Conservation (phyloP, 2,329 filamentous ascomycete species). For the Pestalotiopsis sp. region DNA sequence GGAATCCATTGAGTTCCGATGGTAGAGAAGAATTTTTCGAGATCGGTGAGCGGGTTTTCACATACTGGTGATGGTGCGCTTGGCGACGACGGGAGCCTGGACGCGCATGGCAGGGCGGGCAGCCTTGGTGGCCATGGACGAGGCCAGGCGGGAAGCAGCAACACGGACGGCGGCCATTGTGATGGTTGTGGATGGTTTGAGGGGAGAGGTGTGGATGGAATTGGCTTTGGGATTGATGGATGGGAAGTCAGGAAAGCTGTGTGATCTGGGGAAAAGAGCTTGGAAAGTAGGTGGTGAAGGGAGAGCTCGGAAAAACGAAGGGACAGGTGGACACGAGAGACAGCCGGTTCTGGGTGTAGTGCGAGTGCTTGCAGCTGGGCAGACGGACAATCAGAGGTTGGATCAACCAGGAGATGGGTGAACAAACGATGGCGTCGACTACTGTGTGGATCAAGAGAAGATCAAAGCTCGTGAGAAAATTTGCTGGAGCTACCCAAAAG, state of each 20-base stretch:
- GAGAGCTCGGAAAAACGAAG: conserved; percentile 29
- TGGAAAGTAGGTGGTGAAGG: conserved; percentile 30
- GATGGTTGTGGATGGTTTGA: conserved; percentile 51
- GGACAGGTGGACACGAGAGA: conserved; percentile 15
- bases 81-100: conserved; percentile 63
- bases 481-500: conserved; percentile 29
- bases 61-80: conserved; percentile 78
- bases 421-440: conserved; percentile 13
- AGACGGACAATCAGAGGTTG: conserved; percentile 21
- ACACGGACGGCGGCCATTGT: conserved; percentile 81
- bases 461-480: conserved; percentile 28
- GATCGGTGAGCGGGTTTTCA: conserved; percentile 20
- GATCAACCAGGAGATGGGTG: conserved; percentile 16
- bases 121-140: conserved; percentile 76
- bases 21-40: conserved; percentile 12
- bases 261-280: conserved; percentile 29
- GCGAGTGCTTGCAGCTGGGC: conserved; percentile 10
- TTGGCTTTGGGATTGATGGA: conserved; percentile 23
- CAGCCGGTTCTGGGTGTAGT: conserved; percentile 10
- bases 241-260: conserved; percentile 22
- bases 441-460: conserved; percentile 20
- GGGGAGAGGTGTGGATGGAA: conserved; percentile 42
- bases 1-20: conserved; percentile 16
- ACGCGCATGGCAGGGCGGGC: conserved; percentile 74
- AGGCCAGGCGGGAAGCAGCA: conserved; percentile 76